Evolutionary conservation across 2,329 filamentous ascomycete species (phyloP).

Genomic region (Paraconiothyrium sp.): DNA sequence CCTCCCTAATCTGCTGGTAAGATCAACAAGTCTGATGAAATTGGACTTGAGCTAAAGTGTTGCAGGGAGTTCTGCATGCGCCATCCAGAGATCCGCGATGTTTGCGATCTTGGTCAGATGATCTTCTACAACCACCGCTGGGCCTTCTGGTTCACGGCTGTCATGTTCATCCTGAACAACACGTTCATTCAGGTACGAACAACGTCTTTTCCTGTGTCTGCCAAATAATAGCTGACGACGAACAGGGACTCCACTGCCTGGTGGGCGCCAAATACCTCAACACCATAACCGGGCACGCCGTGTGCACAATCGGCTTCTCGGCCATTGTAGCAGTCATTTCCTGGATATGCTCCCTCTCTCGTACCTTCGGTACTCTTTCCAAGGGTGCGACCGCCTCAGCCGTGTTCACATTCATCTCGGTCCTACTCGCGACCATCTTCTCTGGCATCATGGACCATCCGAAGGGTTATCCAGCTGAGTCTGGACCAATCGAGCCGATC

Average conservation of each 20-base stretch:
- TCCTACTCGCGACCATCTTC: constrained; percentile 84
- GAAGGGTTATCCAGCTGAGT: constrained; percentile 65
- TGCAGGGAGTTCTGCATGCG: constrained; percentile 86
- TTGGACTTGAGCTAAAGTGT: constrained; percentile 19
- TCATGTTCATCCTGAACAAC: constrained; percentile 95
- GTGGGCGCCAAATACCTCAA: constrained; percentile 89
- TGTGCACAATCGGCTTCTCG: constrained; percentile 84
- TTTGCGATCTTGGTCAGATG: constrained; percentile 95
- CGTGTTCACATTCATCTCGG: constrained; percentile 88
- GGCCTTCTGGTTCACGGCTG: constrained; percentile 73
- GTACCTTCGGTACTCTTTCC: constrained; percentile 83
- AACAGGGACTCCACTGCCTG: constrained; percentile 79
- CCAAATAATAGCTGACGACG: constrained; percentile 26
- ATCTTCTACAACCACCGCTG: constrained; percentile 86
- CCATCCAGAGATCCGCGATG: constrained; percentile 89
- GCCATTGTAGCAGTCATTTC: constrained; percentile 78
- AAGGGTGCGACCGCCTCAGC: constrained; percentile 83
- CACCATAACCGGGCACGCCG: constrained; percentile 77
- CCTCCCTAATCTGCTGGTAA: constrained; percentile 73
- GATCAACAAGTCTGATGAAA: constrained; percentile 24
- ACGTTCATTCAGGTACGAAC: constrained; percentile 78
- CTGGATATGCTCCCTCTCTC: constrained; percentile 81
- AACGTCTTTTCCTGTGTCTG: constrained; percentile 17
- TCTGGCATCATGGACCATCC: constrained; percentile 79
- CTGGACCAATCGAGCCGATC: constrained; percentile 71